These are phyloP conservation scores for Hypholoma fasciculare DNA, from an alignment of 768 basidiomycete species.

Conservation along the genomic window DNA sequence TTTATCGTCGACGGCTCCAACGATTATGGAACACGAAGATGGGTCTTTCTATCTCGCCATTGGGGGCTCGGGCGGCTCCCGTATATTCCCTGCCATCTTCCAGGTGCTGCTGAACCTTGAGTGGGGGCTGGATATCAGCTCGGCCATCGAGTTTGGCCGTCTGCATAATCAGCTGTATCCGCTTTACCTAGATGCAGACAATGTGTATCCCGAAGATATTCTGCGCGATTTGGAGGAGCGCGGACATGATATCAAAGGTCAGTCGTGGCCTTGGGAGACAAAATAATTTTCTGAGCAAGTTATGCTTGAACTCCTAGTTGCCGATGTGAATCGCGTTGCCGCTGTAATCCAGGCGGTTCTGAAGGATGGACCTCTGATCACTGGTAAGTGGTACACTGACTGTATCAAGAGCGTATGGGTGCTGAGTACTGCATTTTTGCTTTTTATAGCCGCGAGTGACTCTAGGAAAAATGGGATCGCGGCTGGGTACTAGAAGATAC, in stretches of 20 bases:
- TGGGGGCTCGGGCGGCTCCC: constrained; percentile 87
- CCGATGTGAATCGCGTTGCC: constrained; percentile 69
- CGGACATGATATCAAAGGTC: constrained; percentile 76
- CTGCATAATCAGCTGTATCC: constrained; percentile 90
- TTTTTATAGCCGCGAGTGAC: constrained; percentile 81
- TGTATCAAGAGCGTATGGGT: constrained; percentile 2
- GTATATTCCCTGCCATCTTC: constrained; percentile 79
- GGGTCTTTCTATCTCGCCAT: constrained; percentile 73
- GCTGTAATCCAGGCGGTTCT: constrained; percentile 75
- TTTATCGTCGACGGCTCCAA: constrained; percentile 80
- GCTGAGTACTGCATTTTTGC: background rate
- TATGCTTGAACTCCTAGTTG: constrained; percentile 34
- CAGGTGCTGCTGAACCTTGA: constrained; percentile 81
- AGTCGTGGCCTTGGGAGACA: constrained; percentile 15
- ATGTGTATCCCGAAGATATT: constrained; percentile 55
- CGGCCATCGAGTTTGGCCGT: constrained; percentile 82
- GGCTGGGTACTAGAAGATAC: constrained; percentile 58
- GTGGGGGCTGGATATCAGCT: constrained; percentile 77
- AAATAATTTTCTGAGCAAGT: background rate
- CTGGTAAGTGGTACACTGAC: constrained; percentile 45
- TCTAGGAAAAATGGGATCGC: constrained; percentile 93
- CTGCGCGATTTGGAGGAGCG: constrained; percentile 53
- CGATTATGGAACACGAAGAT: constrained; percentile 75
- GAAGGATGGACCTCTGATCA: constrained; percentile 53
- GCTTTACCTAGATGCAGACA: constrained; percentile 55